Evolutionary conservation across 1,139 yeast species (phyloP), one percentile per base, ranked within the genome.

Genomic region (Blastobotrys ciferrii): DNA sequence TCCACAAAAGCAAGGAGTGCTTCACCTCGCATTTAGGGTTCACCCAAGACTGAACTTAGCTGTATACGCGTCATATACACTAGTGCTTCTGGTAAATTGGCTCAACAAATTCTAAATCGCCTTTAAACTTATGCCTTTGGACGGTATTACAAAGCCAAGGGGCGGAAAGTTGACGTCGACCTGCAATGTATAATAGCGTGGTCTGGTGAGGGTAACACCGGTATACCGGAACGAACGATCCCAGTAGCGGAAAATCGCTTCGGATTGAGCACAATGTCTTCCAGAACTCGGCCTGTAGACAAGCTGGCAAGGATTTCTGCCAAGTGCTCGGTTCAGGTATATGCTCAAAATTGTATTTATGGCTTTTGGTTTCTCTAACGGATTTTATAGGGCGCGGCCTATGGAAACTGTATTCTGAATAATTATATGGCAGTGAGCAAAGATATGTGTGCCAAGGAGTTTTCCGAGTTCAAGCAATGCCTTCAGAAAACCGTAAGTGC

Each of bases 401-500:
- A 84, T 59, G 91, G 88, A 4, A 74, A 79, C 53, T 84, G 92
- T 60, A 71, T 84, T 13, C 65, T 83, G 37, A 67, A 70, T 41
- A 73, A 76, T 49, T 82, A 83, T 63, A 75, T 77, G 52, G 74
- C 77, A 36, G 75, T 83, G 43, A 59, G 74, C 28, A 77, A 78
- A 52, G 83, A 78, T 52, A 72, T 76, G 30, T 84, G 89, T 62
- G 73, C 69, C 28, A 33, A 47, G 32, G 87, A 85, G 64, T 84
- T 84, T 57, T 59, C 65, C 37, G 64, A 60, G 44, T 83, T 82
- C 65, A 81, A 77, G 58, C 61, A 67, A 35, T 84, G 94, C 65
- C 82, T 82, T 2, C 70, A 69, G 49, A 65, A 69, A 46, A 61
- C 68, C 45, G 58, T 75, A 53, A 46, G 64, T 56, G 40, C 1